Base-by-base conservation (phyloP, 768 basidiomycete genomes). In the Ramaria sp. region DNA sequence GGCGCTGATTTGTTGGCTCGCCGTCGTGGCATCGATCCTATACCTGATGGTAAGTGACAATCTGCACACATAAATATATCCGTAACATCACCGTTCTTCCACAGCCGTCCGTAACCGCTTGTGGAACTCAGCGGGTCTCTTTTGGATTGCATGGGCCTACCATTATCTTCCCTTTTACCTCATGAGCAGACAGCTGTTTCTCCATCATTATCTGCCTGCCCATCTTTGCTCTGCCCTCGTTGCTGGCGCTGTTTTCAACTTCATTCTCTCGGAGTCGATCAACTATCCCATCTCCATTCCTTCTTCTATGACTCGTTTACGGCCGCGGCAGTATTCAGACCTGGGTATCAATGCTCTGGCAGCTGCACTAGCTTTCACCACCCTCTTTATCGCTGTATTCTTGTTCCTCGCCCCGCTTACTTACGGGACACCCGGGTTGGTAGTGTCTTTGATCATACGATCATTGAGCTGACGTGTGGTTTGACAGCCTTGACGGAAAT, bases 161-260 rank as follows among this genome's bases (percentile, higher is more conserved):
- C 96, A 99, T 67, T 99, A 96, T 71, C 72, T 86, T 64, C 96
- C 96, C 5, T 99, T 98, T 78, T 99, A 90, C 83, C 76, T 97
- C 25, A 95, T 99, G 91, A 85, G 78, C 64, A 88, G 96, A 37
- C 96, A 99, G 64, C 76, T 94, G 41, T 99, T 99, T 77, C 73
- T 99, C 24, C 96, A 99, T 66, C 94, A 96, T 67, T 99, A 99
- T 67, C 83, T 99, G 3, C 95, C 95, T 13, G 95, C 95, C 0
- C 96, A 99, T 65, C 76, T 99, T 39, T 85, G 88, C 12, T 94
- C 91, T 13, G 85, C 92, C 12, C 75, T 98, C 55, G 81, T 97
- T 56, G 92, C 95, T 38, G 96, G 96, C 41, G 79, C 91, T 5
- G 86, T 96, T 16, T 73, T 98, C 61, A 88, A 87, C 71, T 97